A percentile compares a stretch with the other conserved stretches of the same genome.
phyloP scores from a whole-genome alignment of 768 basidiomycete genomes.

The Panellus pusillus region DNA sequence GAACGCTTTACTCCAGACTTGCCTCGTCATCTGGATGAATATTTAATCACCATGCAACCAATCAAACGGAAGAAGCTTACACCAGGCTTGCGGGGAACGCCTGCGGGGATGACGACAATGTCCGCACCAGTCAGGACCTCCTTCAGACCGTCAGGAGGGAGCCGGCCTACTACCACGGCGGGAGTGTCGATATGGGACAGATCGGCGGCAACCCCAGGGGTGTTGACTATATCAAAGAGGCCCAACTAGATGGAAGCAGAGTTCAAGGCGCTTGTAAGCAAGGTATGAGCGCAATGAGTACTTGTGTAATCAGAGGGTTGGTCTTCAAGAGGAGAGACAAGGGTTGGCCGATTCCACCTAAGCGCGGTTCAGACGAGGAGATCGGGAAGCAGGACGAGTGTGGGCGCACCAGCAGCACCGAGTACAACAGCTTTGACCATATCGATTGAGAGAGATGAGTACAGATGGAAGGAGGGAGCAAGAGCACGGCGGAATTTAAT shows the following conservation, averaged over 20 bases:
- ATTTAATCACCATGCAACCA: slow-evolving; percentile 18
- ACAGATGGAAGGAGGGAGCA: slow-evolving; percentile 14
- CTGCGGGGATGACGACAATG: slow-evolving; percentile 93
- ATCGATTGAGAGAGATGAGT: slow-evolving; percentile 3
- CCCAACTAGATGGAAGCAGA: slow-evolving; percentile 53
- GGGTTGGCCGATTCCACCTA: slow-evolving; percentile 97
- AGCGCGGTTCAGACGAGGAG: slow-evolving; percentile 5
- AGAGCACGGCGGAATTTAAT: slow-evolving; percentile 37
- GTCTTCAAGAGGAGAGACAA: slow-evolving; percentile 88
- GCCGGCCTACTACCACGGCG: slow-evolving; percentile 80
- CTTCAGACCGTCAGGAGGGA: slow-evolving; percentile 78
- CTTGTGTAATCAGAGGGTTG: slow-evolving; percentile 80
- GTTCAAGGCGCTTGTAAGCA: slow-evolving; percentile 1
- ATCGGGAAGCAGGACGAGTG: slow-evolving; percentile 14
- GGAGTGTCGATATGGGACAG: slow-evolving; percentile 91
- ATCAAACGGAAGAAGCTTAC: slow-evolving; percentile 44
- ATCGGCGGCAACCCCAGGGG: slow-evolving; percentile 96
- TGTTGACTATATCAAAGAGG: slow-evolving; percentile 95
- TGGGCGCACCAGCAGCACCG: slow-evolving; percentile 79
- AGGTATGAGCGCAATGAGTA: slow-evolving; percentile 26
- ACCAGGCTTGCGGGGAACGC: slow-evolving; percentile 93
- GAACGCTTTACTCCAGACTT: slow-evolving; percentile 20
- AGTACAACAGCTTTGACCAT: slow-evolving; percentile 86
- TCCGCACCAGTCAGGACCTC: slow-evolving; percentile 84
- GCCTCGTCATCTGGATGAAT: slow-evolving; percentile 54